phyloP scores from a whole-genome alignment of 495 filamentous ascomycete species.

The Aspergillus avenaceus region DNA sequence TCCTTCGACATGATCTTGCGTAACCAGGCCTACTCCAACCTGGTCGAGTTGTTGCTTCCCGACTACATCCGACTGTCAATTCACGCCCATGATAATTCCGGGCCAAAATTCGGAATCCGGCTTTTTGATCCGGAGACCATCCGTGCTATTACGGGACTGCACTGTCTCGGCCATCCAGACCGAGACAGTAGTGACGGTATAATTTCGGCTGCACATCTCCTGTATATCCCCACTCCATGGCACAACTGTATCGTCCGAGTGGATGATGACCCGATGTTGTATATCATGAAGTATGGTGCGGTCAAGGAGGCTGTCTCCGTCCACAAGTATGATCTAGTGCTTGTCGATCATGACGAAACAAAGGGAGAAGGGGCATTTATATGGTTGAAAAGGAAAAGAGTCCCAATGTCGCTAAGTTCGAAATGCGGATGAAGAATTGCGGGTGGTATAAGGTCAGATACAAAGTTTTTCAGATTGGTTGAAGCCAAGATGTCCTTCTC shows the following conservation, averaged over 20 bases:
- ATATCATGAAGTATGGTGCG: not conserved
- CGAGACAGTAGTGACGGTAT: not conserved
- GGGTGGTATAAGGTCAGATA: too few species aligned
- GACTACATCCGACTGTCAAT: slow-evolving; percentile 35
- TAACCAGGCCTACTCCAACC: slow-evolving; percentile 40
- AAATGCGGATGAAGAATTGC: too few species aligned
- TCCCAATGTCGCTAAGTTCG: too few species aligned
- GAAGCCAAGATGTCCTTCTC: too few species aligned
- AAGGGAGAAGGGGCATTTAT: not conserved
- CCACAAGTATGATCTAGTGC: not conserved
- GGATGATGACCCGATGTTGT: not conserved
- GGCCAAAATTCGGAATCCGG: slow-evolving; percentile 38
- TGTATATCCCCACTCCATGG: slow-evolving; percentile 43
- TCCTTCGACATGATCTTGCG: slow-evolving; percentile 24
- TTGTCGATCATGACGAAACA: not conserved
- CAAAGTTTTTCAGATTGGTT: too few species aligned
- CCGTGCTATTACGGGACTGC: not conserved
- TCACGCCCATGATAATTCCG: slow-evolving; percentile 36
- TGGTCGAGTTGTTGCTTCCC: slow-evolving; percentile 34
- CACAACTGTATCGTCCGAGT: slow-evolving; percentile 36
- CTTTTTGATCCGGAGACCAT: slow-evolving; percentile 25
- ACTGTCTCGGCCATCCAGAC: not conserved
- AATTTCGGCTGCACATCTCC: slow-evolving; percentile 11
- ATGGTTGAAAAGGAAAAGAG: not conserved
- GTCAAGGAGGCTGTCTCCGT: not conserved